A percentile compares a stretch with the other conserved stretches of the same genome.
Evolutionary conservation across 163 green algal species (phyloP).

Genomic region (Scenedesmus sp.): DNA sequence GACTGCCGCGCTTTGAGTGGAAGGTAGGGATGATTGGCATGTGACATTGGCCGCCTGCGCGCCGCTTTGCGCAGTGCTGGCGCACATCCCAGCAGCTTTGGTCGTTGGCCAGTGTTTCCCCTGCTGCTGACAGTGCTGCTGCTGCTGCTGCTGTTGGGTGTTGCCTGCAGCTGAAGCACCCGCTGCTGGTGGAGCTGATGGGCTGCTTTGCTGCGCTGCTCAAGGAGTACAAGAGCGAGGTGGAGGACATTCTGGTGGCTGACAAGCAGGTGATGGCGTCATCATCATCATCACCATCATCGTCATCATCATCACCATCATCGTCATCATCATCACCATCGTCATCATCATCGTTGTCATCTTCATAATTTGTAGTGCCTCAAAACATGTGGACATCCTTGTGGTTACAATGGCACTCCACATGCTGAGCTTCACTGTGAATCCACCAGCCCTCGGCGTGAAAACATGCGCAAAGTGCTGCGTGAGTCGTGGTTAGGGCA

Average conservation of each 20-base stretch:
- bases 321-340: neutral
- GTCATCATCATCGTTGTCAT: neutral
- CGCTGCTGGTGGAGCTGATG: conserved; percentile 82
- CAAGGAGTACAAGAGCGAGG: conserved; percentile 86
- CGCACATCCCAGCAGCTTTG: conserved; percentile 27
- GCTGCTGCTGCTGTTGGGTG: neutral
- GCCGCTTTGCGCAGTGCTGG: conserved; percentile 62
- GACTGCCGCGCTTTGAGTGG: neutral
- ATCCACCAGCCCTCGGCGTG: too few species aligned
- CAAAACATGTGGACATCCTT: neutral
- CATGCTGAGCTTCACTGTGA: too few species aligned
- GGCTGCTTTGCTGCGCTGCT: conserved; percentile 75
- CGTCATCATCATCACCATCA: neutral
- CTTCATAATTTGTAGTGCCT: neutral
- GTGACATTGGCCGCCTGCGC: neutral
- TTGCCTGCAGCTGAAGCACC: conserved; percentile 57
- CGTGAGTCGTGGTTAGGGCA: too few species aligned
- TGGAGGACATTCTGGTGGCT: conserved; percentile 89
- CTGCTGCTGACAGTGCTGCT: conserved; percentile 54
- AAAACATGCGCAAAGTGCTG: too few species aligned
- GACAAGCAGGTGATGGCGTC: conserved; percentile 76
- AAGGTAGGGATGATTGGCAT: neutral
- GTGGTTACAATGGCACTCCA: too few species aligned
- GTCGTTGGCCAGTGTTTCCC: neutral
- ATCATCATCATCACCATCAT: too few species aligned